Base-by-base conservation (phyloP, 2,329 filamentous ascomycete species). In the Apiospora aurea region DNA sequence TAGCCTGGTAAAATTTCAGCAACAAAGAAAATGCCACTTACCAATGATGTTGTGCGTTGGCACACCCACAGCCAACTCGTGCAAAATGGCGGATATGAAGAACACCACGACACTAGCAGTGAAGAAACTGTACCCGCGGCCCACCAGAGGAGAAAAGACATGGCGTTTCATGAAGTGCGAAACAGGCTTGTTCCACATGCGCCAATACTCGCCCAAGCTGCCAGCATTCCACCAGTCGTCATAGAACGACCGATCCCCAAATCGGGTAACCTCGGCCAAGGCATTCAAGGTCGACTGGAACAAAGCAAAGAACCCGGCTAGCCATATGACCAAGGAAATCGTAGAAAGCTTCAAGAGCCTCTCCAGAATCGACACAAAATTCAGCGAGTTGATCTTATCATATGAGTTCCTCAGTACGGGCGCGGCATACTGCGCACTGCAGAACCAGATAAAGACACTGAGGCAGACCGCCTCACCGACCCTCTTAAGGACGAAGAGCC, bases 161-260 rank as follows among this genome's bases (percentile, higher is more conserved):
- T 99, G 96, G 49, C 96, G 88, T 78, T 94, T 95, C 91, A 99
- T 98, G 82, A 97, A 99, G 72, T 95, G 92, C 79, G 97, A 97
- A 7, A 99, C 96, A 0, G 96, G 96, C 81, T 97, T 97, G 84
- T 99, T 99, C 96, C 96, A 99, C 0, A 92, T 93, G 29, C 95
- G 91, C 96, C 96, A 98, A 85, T 99, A 99, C 5, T 88, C 89
- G 46, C 95, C 94, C 8, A 98, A 86, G 75, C 92, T 95, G 71
- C 92, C 91, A 75, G 92, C 94, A 80, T 99, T 99, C 96, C 96
- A 99, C 96, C 96, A 99, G 79, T 97, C 95, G 49, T 94, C 92
- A 82, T 99, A 99, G 82, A 99, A 99, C 70, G 95, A 93, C 43
- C 96, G 90, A 81, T 99, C 96, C 24, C 93, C 96, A 78, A 99